Evolutionary conservation across 805 yeast species (phyloP).

Genomic region (Teunomyces panamensis): DNA sequence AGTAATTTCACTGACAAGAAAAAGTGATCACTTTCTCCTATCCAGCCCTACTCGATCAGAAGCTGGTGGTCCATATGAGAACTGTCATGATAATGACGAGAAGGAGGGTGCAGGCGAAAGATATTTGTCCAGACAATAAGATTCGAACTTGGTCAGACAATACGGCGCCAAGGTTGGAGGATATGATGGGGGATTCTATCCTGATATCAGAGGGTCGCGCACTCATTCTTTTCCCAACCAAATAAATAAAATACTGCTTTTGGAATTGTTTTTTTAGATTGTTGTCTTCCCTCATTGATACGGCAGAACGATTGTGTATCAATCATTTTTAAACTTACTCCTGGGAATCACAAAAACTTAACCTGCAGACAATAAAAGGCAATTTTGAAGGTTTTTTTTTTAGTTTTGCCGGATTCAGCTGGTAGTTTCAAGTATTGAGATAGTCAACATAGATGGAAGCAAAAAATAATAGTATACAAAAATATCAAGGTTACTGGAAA

Average conservation of each 20-base stretch:
- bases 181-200: not conserved
- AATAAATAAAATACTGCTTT: not conserved
- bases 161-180: not conserved
- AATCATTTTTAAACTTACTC: not conserved
- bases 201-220: not conserved
- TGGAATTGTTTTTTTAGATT: not conserved
- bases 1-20: not conserved
- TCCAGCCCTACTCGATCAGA: no score
- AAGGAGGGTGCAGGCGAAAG: not conserved
- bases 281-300: not conserved
- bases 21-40: not conserved
- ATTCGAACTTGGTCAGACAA: not conserved
- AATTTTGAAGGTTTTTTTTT: not conserved
- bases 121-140: not conserved
- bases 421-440: constrained; percentile 3
- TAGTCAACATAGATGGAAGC: not conserved
- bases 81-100: not conserved
- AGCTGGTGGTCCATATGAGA: no score
- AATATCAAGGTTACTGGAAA: not conserved
- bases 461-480: constrained; percentile 2
- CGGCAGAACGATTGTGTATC: not conserved
- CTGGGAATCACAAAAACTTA: not conserved
- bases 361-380: not conserved
- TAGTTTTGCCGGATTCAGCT: constrained; percentile 1
- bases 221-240: not conserved